These are phyloP conservation scores for Arctium lappa DNA, from an alignment of 129 eudicot genomes.

Conservation along the genomic window DNA sequence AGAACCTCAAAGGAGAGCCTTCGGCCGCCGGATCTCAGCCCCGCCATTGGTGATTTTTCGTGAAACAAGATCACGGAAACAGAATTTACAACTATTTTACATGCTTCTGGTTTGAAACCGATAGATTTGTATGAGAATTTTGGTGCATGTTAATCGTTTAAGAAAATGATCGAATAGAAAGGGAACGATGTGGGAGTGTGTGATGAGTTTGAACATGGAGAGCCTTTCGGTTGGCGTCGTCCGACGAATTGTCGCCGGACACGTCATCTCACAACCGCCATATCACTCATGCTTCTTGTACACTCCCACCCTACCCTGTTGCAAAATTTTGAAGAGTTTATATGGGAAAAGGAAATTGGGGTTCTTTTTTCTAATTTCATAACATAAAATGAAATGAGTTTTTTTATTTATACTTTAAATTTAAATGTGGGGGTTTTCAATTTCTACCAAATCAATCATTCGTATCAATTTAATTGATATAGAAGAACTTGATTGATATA, in stretches of 20 bases:
- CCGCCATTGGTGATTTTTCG: constrained; percentile 10
- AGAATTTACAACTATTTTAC: not conserved
- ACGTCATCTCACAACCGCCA: constrained; percentile 1
- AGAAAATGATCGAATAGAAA: not conserved
- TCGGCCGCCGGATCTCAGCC: constrained; percentile 33
- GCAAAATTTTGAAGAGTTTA: not conserved
- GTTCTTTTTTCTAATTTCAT: not conserved
- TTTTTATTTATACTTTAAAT: too few species aligned
- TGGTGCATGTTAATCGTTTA: not conserved
- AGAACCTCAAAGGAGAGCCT: constrained; percentile 42
- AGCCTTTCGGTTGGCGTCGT: not conserved
- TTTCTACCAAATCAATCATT: too few species aligned
- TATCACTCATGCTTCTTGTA: not conserved
- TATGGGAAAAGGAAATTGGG: not conserved
- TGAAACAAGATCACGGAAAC: not conserved
- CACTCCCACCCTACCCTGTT: not conserved
- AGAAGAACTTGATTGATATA: too few species aligned
- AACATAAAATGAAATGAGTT: not conserved
- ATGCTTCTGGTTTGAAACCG: not conserved
- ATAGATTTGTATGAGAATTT: not conserved
- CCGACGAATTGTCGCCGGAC: constrained; percentile 1
- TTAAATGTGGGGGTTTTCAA: too few species aligned
- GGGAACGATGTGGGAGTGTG: not conserved
- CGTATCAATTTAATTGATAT: too few species aligned
- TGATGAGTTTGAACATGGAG: not conserved